A percentile compares a stretch with the other conserved stretches of the same genome.
Conservation (phyloP, 306 rosid species). For the Pyrus pyrifolia region DNA sequence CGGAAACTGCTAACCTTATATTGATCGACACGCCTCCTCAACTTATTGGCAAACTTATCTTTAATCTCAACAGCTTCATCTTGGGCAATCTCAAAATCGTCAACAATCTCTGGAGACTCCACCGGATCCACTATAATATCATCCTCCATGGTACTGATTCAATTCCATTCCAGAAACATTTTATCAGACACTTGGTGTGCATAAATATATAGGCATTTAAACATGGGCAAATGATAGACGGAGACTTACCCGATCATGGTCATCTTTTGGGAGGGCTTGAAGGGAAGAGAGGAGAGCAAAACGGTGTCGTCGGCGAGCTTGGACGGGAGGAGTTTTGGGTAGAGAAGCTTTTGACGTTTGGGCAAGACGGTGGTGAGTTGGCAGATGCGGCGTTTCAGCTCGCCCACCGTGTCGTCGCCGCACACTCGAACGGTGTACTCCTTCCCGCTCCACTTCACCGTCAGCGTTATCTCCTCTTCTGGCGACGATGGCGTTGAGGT, state of each 20-base stretch:
- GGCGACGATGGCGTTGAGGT: constrained; percentile 26
- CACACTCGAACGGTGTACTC: constrained; percentile 85
- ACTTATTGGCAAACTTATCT: constrained; percentile 61
- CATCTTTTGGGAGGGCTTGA: constrained; percentile 70
- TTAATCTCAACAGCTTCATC: constrained; percentile 73
- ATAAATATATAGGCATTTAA: not conserved
- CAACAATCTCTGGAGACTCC: constrained; percentile 72
- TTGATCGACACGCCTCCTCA: constrained; percentile 53
- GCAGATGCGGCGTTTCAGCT: constrained; percentile 92
- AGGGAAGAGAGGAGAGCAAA: constrained; percentile 68
- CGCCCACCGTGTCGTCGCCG: constrained; percentile 74
- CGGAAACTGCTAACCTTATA: constrained; percentile 40
- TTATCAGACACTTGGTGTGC: not conserved
- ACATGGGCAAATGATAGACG: not conserved
- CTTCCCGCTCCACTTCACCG: constrained; percentile 83
- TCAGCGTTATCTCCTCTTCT: constrained; percentile 64
- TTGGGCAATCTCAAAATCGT: constrained; percentile 78
- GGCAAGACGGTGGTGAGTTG: constrained; percentile 79
- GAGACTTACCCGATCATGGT: constrained; percentile 74
- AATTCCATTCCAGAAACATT: constrained; percentile 1
- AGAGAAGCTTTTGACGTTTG: constrained; percentile 83
- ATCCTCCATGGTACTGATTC: constrained; percentile 71
- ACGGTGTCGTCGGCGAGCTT: constrained; percentile 77
- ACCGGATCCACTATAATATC: constrained; percentile 70
- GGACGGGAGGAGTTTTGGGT: constrained; percentile 65